Evolutionary conservation across 1,284 basidiomycete species (phyloP).

Genomic region (Hortiboletus rubellus): DNA sequence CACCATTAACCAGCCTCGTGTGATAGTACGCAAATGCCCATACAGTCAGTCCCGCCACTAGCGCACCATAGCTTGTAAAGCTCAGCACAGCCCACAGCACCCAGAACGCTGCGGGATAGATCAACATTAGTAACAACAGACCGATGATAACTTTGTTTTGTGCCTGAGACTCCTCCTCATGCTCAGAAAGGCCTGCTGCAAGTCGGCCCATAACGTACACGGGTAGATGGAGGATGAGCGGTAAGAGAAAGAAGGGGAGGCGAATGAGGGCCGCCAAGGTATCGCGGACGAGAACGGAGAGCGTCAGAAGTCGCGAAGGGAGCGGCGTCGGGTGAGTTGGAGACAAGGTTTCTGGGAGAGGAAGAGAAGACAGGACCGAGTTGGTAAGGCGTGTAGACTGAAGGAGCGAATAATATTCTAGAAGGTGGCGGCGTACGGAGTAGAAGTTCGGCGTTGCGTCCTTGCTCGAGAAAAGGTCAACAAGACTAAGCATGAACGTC

Average conservation of each 20-base stretch:
- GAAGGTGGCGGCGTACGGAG: constrained; percentile 65
- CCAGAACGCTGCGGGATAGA: constrained; percentile 83
- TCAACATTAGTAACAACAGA: constrained; percentile 68
- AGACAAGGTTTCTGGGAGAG: constrained; percentile 77
- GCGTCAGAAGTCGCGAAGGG: constrained; percentile 78
- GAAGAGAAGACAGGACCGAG: constrained; percentile 75
- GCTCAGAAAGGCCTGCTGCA: constrained; percentile 73
- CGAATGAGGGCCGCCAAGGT: constrained; percentile 67
- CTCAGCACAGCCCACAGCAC: constrained; percentile 77
- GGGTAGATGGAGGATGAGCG: constrained; percentile 79
- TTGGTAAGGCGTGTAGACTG: constrained; percentile 81
- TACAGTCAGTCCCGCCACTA: constrained; percentile 53
- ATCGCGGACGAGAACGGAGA: constrained; percentile 78
- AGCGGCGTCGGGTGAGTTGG: constrained; percentile 70
- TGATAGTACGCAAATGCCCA: constrained; percentile 84
- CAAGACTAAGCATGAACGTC: constrained; percentile 52
- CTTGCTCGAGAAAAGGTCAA: constrained; percentile 78
- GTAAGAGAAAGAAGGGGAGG: constrained; percentile 86
- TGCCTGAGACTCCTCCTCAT: constrained; percentile 91
- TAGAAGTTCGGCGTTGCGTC: constrained; percentile 61
- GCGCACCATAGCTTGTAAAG: constrained; percentile 59
- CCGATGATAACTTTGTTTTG: constrained; percentile 91
- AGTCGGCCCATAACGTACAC: constrained; percentile 78
- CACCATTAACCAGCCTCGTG: constrained; percentile 71
- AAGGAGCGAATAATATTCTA: constrained; percentile 87